These are phyloP conservation scores for Papiliotrema laurentii DNA, from an alignment of 1,284 basidiomycete genomes.

Conservation along the genomic window DNA sequence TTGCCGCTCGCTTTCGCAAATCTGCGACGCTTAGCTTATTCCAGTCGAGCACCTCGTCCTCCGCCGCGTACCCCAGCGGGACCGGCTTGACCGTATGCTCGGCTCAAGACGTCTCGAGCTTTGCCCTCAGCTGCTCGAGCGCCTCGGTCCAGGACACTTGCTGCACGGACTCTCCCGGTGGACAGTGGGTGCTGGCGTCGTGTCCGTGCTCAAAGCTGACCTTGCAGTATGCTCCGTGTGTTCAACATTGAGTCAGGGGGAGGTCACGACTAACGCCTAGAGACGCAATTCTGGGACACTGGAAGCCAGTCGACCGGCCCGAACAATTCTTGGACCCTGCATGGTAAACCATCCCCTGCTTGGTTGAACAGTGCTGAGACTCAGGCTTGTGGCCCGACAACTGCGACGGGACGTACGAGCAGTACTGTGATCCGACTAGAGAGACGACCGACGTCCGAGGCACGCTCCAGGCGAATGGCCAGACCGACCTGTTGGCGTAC, in stretches of 20 bases:
- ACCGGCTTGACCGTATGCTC: neutral
- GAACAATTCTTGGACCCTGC: conserved; percentile 19
- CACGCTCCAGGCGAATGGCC: conserved; percentile 59
- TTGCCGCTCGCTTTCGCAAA: too few species aligned
- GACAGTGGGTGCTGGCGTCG: conserved; percentile 2
- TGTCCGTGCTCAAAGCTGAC: neutral
- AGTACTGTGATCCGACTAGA: conserved; percentile 63
- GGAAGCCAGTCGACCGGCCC: conserved; percentile 13
- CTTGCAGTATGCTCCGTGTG: too few species aligned
- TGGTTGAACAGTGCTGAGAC: neutral
- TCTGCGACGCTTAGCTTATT: too few species aligned
- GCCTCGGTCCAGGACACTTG: neutral
- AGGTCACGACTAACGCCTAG: conserved; percentile 2
- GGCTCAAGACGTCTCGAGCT: neutral
- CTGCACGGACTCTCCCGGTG: conserved; percentile 13
- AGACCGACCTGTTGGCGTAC: conserved; percentile 59
- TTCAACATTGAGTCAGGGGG: too few species aligned
- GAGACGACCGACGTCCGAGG: conserved; percentile 57
- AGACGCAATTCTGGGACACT: conserved; percentile 17
- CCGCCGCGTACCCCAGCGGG: neutral
- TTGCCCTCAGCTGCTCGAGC: neutral
- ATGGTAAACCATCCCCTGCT: too few species aligned
- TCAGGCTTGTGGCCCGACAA: conserved; percentile 47
- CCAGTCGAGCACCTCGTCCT: neutral
- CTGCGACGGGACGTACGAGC: conserved; percentile 62